Evolutionary conservation across 352 stramenopile species (phyloP), one percentile per base, ranked within the genome.

Genomic region (Phytophthora hybrid): DNA sequence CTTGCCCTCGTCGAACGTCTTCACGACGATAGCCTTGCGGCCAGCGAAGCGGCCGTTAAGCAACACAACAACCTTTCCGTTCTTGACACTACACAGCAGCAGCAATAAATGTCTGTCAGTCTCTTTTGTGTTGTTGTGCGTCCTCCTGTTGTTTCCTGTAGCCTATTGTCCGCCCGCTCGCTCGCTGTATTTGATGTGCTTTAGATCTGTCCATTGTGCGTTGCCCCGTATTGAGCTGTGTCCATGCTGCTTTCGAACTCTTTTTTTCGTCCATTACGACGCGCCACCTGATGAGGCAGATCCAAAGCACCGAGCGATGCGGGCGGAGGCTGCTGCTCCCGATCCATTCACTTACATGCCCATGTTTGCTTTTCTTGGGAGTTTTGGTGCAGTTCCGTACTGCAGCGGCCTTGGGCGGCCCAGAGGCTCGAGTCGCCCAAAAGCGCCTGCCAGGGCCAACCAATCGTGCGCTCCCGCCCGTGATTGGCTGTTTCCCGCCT

Each of bases 1-100:
- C 61, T 87, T 95, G 74, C 97, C 98, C 69, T 99, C 97, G 78
- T 99, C 98, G 81, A 97, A 98, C 66, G 97, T 98, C 93, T 99
- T 99, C 55, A 99, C 97, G 66, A 99, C 97, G 65, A 99, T 97
- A 73, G 98, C 98, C 91, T 99, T 99, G 85, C 98, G 97, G 80
- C 98, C 98, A 67, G 98, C 98, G 83, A 99, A 99, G 78, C 98
- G 96, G 81, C 98, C 98, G 75, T 98, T 97, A 80, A 99, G 92
- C 82, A 99, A 85, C 78, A 99, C 97, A 79, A 99, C 98, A 84
- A 99, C 97, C 88, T 99, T 99, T 96, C 98, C 98, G 79, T 91
- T 96, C 91, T 99, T 99, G 79, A 99, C 86, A 92, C 90, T 97
- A 79, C 63, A 69, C 7, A 71, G n/a, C 63, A 66, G 49, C 63